Conservation (phyloP, 768 basidiomycete species). For the Boletus eberwhitei region DNA sequence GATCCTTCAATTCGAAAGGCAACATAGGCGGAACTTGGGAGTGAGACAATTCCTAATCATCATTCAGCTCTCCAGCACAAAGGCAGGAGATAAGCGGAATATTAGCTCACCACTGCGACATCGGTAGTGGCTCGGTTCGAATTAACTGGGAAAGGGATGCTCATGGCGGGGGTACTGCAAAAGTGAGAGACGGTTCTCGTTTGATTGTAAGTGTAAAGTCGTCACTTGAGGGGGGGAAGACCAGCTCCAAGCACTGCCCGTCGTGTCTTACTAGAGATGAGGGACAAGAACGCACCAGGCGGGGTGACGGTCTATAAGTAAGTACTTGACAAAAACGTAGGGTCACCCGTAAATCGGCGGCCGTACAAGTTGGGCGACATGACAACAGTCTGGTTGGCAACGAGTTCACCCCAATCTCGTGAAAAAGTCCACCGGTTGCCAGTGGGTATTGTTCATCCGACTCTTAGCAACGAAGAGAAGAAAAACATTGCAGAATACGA, state of each 20-base stretch:
- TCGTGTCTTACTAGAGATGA: neutral
- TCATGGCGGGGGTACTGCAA: slow-evolving; percentile 8
- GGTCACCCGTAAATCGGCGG: neutral
- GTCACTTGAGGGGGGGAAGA: slow-evolving; percentile 6
- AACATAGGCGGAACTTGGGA: slow-evolving; percentile 29
- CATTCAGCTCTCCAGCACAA: neutral
- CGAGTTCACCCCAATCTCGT: neutral
- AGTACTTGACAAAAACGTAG: neutral
- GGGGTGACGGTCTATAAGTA: neutral
- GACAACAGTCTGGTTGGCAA: slow-evolving; percentile 17
- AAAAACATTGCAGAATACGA: neutral
- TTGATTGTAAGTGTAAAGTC: neutral
- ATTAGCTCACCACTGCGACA: slow-evolving; percentile 26
- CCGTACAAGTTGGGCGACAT: slow-evolving; percentile 9
- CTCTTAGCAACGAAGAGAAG: neutral
- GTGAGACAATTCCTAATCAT: slow-evolving; percentile 33
- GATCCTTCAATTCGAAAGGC: slow-evolving; percentile 37
- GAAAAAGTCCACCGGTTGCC: neutral
- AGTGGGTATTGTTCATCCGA: neutral
- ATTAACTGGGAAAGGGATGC: slow-evolving; percentile 5
- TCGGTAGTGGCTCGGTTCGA: slow-evolving; percentile 16
- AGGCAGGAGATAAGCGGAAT: neutral
- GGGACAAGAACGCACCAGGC: neutral
- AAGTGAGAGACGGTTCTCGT: neutral
- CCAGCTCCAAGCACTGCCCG: slow-evolving; percentile 18